Conservation (phyloP, 164 flowering plant species). For the Santalum album region DNA sequence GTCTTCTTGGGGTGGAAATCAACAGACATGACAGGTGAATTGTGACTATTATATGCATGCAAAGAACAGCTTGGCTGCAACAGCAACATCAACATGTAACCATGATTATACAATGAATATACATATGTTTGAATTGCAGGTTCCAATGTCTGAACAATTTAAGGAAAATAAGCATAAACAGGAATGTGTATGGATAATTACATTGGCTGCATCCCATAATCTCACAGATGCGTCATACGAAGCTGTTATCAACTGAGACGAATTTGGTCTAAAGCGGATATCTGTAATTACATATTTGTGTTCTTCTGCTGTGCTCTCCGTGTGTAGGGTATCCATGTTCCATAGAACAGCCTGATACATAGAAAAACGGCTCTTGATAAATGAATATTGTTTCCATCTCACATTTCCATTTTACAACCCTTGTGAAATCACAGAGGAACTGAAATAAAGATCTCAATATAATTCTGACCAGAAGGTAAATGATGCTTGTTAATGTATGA, state of each 20-base stretch:
- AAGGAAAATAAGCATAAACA: not conserved
- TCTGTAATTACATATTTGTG: slow-evolving; percentile 63
- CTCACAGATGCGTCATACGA: slow-evolving; percentile 79
- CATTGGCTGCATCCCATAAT: slow-evolving; percentile 88
- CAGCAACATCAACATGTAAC: slow-evolving; percentile 6
- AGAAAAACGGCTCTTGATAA: slow-evolving; percentile 1
- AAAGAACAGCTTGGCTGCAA: slow-evolving; percentile 71
- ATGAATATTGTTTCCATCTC: no score
- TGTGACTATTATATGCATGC: slow-evolving; percentile 50
- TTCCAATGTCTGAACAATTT: not conserved
- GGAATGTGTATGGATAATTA: slow-evolving; percentile 20
- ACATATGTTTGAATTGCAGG: no score
- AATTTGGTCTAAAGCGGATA: slow-evolving; percentile 83
- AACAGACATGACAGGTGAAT: slow-evolving; percentile 62
- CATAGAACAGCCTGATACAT: slow-evolving; percentile 66
- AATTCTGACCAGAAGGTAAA: no score
- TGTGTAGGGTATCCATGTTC: slow-evolving; percentile 76
- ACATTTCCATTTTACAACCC: no score
- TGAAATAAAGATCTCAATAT: no score
- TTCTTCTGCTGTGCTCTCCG: slow-evolving; percentile 67
- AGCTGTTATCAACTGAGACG: slow-evolving; percentile 84
- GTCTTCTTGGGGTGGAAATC: slow-evolving; percentile 93
- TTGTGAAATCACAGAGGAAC: no score
- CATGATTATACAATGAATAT: not conserved
- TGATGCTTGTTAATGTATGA: no score